These are phyloP conservation scores for Fusarium neocosmosporiellum DNA, from an alignment of 2,329 filamentous ascomycete species.

Conservation along the genomic window DNA sequence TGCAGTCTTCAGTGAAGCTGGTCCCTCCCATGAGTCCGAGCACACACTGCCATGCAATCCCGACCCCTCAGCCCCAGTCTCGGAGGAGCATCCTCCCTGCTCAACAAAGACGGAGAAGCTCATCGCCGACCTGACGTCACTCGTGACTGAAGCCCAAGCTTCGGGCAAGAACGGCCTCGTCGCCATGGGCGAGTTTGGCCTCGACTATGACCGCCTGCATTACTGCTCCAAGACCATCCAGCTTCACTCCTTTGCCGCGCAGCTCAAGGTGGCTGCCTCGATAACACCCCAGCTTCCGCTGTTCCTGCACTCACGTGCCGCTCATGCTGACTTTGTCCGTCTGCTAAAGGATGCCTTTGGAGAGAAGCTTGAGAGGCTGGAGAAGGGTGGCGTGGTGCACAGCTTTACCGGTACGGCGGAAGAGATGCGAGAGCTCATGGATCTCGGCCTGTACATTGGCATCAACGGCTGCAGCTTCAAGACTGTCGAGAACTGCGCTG, in stretches of 20 bases:
- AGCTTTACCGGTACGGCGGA: conserved; percentile 90
- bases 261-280: conserved; percentile 80
- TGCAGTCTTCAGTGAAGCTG: conserved; percentile 75
- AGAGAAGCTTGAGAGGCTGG: conserved; percentile 70
- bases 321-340: conserved; percentile 83
- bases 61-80: conserved; percentile 59
- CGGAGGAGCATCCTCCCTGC: conserved; percentile 61
- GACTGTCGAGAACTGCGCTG: conserved; percentile 88
- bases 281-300: conserved; percentile 81
- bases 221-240: conserved; percentile 84
- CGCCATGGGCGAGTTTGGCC: conserved; percentile 93
- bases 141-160: conserved; percentile 70
- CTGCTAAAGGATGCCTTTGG: conserved; percentile 72
- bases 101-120: conserved; percentile 57
- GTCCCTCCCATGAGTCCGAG: conserved; percentile 57
- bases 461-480: conserved; percentile 98
- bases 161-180: conserved; percentile 62
- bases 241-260: conserved; percentile 84
- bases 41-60: conserved; percentile 66
- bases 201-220: conserved; percentile 94
- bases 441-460: conserved; percentile 88
- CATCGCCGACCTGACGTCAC: conserved; percentile 69
- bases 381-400: conserved; percentile 87
- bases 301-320: conserved; percentile 92
- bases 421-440: conserved; percentile 85